A percentile compares a stretch with the other conserved stretches of the same genome.
Conservation (phyloP, 371 early-diverging fungal species). For the Apophysomyces elegans region DNA sequence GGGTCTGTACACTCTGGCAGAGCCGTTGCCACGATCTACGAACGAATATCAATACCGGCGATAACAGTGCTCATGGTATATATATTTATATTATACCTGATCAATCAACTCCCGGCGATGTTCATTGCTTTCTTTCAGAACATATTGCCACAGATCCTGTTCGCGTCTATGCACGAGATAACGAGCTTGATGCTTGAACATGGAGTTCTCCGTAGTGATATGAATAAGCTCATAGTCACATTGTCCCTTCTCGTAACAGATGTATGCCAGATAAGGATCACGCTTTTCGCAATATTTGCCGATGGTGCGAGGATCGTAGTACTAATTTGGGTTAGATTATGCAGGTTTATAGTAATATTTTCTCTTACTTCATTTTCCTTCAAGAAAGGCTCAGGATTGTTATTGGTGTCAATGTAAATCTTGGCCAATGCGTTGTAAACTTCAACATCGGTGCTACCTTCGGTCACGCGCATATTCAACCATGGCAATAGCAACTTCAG, state of each 20-base stretch:
- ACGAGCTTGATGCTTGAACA: conserved; percentile 98
- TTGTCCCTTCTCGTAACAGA: conserved; percentile 94
- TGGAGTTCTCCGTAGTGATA: conserved; percentile 94
- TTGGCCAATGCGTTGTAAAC: conserved; percentile 98
- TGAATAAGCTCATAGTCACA: conserved; percentile 92
- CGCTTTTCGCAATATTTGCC: conserved; percentile 98
- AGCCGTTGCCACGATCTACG: conserved; percentile 74
- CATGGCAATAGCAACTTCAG: conserved; percentile 93
- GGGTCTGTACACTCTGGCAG: conserved; percentile 94
- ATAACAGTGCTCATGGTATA: too few relatives aligned
- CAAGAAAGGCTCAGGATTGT: conserved; percentile 95
- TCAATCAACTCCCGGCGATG: conserved; percentile 92
- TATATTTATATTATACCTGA: conserved; percentile 57
- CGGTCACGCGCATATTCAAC: conserved; percentile 86
- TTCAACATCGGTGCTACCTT: conserved; percentile 84
- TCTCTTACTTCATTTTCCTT: conserved; percentile 78
- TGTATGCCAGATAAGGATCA: conserved; percentile 94
- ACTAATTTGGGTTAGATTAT: conserved; percentile 28
- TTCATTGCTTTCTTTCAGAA: conserved; percentile 78
- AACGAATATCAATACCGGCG: neutral
- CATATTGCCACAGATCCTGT: conserved; percentile 83
- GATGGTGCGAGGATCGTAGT: conserved; percentile 87
- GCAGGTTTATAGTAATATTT: too few relatives aligned
- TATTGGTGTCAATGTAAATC: conserved; percentile 98
- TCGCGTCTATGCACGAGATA: conserved; percentile 93